These are phyloP conservation scores for Coffea humblotiana DNA, from an alignment of 305 asterid genomes.

Conservation along the genomic window DNA sequence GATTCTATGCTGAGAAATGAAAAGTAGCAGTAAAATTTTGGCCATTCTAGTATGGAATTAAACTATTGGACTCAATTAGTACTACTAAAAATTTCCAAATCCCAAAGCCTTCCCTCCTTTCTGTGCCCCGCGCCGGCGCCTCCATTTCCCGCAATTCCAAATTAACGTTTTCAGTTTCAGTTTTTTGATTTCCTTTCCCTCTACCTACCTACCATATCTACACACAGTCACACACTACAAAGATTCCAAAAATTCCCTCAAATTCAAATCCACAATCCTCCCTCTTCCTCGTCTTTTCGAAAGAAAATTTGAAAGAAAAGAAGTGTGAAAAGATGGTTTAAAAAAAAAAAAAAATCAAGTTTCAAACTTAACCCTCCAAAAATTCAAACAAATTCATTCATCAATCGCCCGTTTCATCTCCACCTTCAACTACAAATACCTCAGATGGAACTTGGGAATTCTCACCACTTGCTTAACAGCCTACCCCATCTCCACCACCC, in stretches of 20 bases:
- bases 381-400: background rate
- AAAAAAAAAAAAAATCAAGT: background rate
- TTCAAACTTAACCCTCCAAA: conserved; percentile 33
- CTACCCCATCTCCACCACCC: background rate
- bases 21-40: too few relatives aligned
- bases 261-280: too few relatives aligned
- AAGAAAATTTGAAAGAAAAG: background rate
- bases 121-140: background rate
- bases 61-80: too few relatives aligned
- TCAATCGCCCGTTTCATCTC: background rate
- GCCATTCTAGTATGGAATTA: too few relatives aligned
- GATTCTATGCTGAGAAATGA: too few relatives aligned
- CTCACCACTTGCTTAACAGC: background rate
- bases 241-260: too few relatives aligned
- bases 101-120: background rate
- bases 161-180: background rate
- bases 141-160: background rate
- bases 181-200: too few relatives aligned
- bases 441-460: background rate
- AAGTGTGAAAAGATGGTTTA: too few relatives aligned
- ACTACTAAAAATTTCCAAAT: background rate
- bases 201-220: too few relatives aligned
- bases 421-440: conserved; percentile 20
- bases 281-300: background rate
- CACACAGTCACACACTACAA: too few relatives aligned